phyloP scores from a whole-genome alignment of 2,329 filamentous ascomycete species.

The Botryotinia globosa region DNA sequence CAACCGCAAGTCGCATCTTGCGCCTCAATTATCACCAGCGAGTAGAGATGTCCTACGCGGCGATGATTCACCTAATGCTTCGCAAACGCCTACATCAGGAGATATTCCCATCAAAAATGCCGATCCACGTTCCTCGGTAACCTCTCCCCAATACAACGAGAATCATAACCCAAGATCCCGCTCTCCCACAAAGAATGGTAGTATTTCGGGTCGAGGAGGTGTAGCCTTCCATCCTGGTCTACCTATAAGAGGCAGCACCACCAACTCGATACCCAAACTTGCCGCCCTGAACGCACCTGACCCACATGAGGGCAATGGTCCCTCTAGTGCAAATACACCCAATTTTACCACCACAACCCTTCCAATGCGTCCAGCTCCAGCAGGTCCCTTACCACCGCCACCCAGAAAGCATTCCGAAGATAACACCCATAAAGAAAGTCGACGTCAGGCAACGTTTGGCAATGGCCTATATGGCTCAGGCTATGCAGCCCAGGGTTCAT shows the following conservation, averaged over 20 bases:
- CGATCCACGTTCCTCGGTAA: constrained; percentile 45
- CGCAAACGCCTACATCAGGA: constrained; percentile 64
- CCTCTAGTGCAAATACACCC: constrained; percentile 46
- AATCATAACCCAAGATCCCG: constrained; percentile 39
- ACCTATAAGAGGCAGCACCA: constrained; percentile 50
- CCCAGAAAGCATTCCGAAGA: constrained; percentile 52
- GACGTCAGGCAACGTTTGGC: constrained; percentile 54
- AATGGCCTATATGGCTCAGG: constrained; percentile 35
- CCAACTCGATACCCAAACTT: constrained; percentile 53
- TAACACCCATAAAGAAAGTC: constrained; percentile 44
- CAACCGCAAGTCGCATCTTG: constrained; percentile 91
- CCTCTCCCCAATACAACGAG: constrained; percentile 43
- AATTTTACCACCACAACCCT: constrained; percentile 53
- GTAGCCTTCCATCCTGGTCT: constrained; percentile 45
- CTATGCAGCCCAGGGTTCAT: constrained; percentile 14
- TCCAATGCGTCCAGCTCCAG: constrained; percentile 60
- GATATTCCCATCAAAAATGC: constrained; percentile 66
- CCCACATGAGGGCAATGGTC: constrained; percentile 33
- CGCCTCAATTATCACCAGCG: constrained; percentile 73
- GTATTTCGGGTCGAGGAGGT: constrained; percentile 47
- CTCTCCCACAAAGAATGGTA: constrained; percentile 42
- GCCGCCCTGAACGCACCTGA: constrained; percentile 43
- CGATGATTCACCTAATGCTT: constrained; percentile 41
- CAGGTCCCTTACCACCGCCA: constrained; percentile 58
- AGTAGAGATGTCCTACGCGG: constrained; percentile 70